Percentiles rank a stretch among this genome's conserved stretches.
Conservation (phyloP, 257 asterid species). For the Nicotiana knightiana region DNA sequence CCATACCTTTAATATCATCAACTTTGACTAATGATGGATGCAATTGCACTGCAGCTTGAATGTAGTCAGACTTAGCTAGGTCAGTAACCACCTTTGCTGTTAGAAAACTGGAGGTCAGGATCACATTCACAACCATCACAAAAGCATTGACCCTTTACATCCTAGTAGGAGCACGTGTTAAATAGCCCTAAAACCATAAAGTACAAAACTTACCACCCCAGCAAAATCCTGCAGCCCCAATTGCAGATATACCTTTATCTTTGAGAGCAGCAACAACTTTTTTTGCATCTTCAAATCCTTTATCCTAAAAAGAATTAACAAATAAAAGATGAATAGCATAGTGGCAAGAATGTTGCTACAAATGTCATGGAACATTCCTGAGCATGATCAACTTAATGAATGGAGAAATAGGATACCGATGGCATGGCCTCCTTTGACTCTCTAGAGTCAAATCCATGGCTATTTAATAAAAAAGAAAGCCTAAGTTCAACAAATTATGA, state of each 20-base stretch:
- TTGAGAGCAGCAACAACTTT: conserved; percentile 39
- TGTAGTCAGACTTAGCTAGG: conserved; percentile 32
- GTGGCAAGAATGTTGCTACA: neutral
- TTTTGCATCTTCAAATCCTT: conserved; percentile 45
- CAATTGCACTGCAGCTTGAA: conserved; percentile 53
- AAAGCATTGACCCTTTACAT: neutral
- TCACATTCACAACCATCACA: neutral
- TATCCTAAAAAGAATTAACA: conserved; percentile 26
- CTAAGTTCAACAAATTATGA: neutral
- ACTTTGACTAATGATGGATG: conserved; percentile 49
- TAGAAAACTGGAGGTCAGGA: conserved; percentile 1
- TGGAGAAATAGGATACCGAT: neutral
- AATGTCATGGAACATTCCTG: neutral
- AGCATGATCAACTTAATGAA: neutral
- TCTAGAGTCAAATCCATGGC: neutral
- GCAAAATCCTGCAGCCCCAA: conserved; percentile 68
- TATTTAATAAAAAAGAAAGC: neutral
- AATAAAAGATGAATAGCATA: neutral
- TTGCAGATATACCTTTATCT: conserved; percentile 36
- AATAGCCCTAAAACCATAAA: neutral
- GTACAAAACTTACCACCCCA: conserved; percentile 42
- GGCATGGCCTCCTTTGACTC: neutral
- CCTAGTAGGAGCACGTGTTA: neutral
- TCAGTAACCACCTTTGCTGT: conserved; percentile 58
- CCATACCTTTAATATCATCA: conserved; percentile 53